Conservation (phyloP, 1,284 basidiomycete species). For the Abortiporus biennis region DNA sequence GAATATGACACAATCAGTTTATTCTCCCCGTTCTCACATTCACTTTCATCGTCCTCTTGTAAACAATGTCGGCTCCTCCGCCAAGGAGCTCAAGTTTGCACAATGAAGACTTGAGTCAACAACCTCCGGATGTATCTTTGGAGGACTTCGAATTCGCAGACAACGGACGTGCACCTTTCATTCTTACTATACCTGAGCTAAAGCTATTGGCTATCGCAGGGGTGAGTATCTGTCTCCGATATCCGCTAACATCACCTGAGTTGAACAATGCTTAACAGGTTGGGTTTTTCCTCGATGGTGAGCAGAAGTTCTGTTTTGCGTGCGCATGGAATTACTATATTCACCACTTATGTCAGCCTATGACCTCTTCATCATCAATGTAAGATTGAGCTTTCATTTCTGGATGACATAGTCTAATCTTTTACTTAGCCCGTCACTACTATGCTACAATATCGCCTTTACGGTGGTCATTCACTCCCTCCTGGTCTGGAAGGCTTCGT, state of each 20-base stretch:
- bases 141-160: slow-evolving; percentile 42
- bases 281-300: slow-evolving; percentile 68
- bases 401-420: neutral
- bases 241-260: slow-evolving; percentile 1
- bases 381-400: slow-evolving; percentile 28
- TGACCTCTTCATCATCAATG: slow-evolving; percentile 76
- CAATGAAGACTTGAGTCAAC: no score
- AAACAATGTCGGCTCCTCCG: no score
- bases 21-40: no score
- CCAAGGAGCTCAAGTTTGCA: no score
- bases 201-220: slow-evolving; percentile 58
- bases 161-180: slow-evolving; percentile 34
- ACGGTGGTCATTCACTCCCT: slow-evolving; percentile 47
- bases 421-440: slow-evolving; percentile 55
- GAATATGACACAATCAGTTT: no score
- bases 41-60: no score
- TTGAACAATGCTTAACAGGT: slow-evolving; percentile 29
- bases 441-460: slow-evolving; percentile 73
- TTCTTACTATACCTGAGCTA: slow-evolving; percentile 42
- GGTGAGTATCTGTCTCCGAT: slow-evolving; percentile 28
- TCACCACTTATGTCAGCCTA: slow-evolving; percentile 42
- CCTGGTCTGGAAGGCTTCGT: slow-evolving; percentile 54
- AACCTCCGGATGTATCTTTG: slow-evolving; percentile 16
- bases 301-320: slow-evolving; percentile 14
- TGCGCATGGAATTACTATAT: neutral